phyloP scores from a whole-genome alignment of 1,139 yeast genomes.

The Candida sp. region DNA sequence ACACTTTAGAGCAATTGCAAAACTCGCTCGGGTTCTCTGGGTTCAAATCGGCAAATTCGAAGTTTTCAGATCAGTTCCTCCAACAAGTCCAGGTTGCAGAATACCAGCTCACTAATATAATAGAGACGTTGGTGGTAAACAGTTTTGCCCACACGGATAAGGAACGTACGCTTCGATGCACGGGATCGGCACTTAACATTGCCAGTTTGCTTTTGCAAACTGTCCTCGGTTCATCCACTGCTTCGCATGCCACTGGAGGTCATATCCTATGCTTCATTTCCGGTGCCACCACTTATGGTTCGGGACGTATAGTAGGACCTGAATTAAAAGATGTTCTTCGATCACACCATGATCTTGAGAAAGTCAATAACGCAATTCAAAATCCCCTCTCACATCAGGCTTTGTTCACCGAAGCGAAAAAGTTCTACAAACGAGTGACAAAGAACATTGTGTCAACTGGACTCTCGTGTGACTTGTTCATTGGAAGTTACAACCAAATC shows the following conservation, averaged over 20 bases:
- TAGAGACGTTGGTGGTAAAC: constrained; percentile 53
- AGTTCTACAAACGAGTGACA: constrained; percentile 45
- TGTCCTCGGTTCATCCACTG: constrained; percentile 29
- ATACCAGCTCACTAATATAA: constrained; percentile 48
- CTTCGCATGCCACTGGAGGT: constrained; percentile 46
- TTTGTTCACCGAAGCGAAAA: constrained; percentile 30
- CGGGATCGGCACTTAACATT: constrained; percentile 67
- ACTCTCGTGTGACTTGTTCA: constrained; percentile 52
- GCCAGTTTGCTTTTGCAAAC: constrained; percentile 51
- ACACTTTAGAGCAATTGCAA: constrained; percentile 49
- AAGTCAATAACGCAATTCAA: constrained; percentile 33
- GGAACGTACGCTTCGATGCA: constrained; percentile 54
- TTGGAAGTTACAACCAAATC: constrained; percentile 67
- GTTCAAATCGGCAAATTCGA: constrained; percentile 23
- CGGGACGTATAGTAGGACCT: constrained; percentile 49
- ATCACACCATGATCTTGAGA: constrained; percentile 56
- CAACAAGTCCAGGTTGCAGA: constrained; percentile 53
- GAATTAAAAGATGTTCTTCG: constrained; percentile 52
- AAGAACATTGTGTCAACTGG: constrained; percentile 39
- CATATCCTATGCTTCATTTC: constrained; percentile 58
- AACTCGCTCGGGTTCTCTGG: constrained; percentile 52
- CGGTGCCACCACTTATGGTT: constrained; percentile 59
- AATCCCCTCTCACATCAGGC: constrained; percentile 29
- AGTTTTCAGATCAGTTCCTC: constrained; percentile 34
- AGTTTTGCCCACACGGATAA: constrained; percentile 46